Conservation (phyloP, 2,329 filamentous ascomycete genomes). For the Xylariaceae sp. region DNA sequence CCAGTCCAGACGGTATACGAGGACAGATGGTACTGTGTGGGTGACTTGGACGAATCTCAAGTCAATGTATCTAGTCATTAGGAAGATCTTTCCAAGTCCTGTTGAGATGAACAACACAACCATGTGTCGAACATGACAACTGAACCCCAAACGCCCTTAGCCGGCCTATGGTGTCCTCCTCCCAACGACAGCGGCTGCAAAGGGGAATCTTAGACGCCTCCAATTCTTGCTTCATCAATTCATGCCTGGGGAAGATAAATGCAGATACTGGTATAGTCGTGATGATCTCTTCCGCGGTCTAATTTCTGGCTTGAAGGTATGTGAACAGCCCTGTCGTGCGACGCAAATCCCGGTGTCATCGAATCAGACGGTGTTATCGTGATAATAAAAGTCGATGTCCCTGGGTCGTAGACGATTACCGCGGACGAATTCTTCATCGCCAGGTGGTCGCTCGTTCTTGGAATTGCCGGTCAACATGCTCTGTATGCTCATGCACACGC, state of each 20-base stretch:
- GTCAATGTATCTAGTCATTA: too few species aligned
- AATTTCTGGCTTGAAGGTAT: conserved; percentile 14
- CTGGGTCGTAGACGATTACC: conserved; percentile 74
- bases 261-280: neutral
- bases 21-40: too few species aligned
- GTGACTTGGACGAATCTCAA: too few species aligned
- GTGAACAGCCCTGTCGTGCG: neutral
- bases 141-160: too few species aligned
- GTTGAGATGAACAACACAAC: too few species aligned
- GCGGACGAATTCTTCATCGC: conserved; percentile 84
- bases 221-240: too few species aligned
- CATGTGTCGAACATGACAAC: too few species aligned
- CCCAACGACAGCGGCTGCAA: too few species aligned
- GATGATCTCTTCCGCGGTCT: neutral
- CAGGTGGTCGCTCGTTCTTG: conserved; percentile 84
- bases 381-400: conserved; percentile 91
- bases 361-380: conserved; percentile 72
- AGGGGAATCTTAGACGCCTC: too few species aligned
- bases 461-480: conserved; percentile 97
- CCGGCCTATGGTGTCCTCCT: too few species aligned
- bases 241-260: neutral
- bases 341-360: neutral
- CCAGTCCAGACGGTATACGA: too few species aligned
- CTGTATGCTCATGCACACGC: conserved; percentile 93
- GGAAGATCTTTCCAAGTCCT: too few species aligned